phyloP scores from a whole-genome alignment of 75 land plant genomes.

The Picea glauca region DNA sequence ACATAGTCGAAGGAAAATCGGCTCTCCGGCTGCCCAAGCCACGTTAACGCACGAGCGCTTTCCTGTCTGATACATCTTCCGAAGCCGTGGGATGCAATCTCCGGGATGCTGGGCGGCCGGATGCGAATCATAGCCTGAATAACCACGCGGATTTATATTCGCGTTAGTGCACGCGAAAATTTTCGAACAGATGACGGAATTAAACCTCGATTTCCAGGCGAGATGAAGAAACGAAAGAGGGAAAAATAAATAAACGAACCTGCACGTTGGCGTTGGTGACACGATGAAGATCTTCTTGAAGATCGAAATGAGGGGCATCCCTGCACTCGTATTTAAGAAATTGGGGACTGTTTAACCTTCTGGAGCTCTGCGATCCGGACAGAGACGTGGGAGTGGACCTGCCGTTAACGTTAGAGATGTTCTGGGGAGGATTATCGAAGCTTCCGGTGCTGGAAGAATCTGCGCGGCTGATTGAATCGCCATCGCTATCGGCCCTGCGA shows the following conservation, averaged over 20 bases:
- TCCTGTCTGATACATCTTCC: constrained; percentile 39
- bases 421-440: background rate
- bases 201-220: background rate
- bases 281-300: constrained; percentile 19
- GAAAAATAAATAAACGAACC: background rate
- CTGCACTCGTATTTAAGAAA: background rate
- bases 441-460: constrained; percentile 8
- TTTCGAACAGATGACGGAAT: background rate
- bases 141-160: background rate
- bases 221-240: background rate
- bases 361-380: background rate
- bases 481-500: constrained; percentile 7
- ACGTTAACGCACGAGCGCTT: constrained; percentile 32
- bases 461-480: background rate
- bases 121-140: constrained; percentile 33
- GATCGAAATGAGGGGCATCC: constrained; percentile 23
- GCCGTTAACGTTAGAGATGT: background rate
- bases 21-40: constrained; percentile 43
- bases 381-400: constrained; percentile 1
- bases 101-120: constrained; percentile 23
- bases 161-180: background rate
- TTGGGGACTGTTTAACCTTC: background rate
- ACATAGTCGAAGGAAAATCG: constrained; percentile 51
- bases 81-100: constrained; percentile 20
- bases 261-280: constrained; percentile 10